Percentiles rank a stretch among this genome's conserved stretches.
These are phyloP conservation scores for Cyberlindnera japonica DNA, from an alignment of 805 yeast species.

Conservation along the genomic window DNA sequence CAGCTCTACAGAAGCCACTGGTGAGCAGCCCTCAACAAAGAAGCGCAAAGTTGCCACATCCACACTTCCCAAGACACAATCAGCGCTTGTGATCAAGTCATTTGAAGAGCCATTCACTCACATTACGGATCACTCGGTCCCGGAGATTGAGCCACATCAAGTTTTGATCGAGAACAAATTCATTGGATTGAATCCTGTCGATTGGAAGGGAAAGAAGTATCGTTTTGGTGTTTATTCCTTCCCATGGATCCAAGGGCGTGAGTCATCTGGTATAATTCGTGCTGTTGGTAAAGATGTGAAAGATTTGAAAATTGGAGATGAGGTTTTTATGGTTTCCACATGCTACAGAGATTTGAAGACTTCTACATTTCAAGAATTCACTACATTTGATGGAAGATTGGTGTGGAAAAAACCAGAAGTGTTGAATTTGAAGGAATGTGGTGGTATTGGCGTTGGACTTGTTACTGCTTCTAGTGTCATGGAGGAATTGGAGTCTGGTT, in stretches of 20 bases:
- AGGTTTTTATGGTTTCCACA: constrained; percentile 43
- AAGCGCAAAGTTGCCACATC: constrained; percentile 6
- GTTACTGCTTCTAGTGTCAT: constrained; percentile 40
- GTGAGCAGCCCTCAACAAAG: constrained; percentile 1
- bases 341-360: constrained; percentile 45
- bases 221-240: constrained; percentile 43
- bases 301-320: constrained; percentile 31
- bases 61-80: constrained; percentile 9
- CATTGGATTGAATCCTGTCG: constrained; percentile 45
- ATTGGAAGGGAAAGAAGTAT: constrained; percentile 47
- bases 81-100: constrained; percentile 27
- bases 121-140: constrained; percentile 20
- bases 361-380: constrained; percentile 45
- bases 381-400: constrained; percentile 41
- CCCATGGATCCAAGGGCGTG: constrained; percentile 51
- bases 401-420: constrained; percentile 41
- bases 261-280: constrained; percentile 39
- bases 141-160: constrained; percentile 28
- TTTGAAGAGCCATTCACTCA: constrained; percentile 26
- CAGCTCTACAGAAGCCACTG: neutral
- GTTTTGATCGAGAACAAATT: constrained; percentile 30
- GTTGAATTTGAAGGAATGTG: constrained; percentile 36
- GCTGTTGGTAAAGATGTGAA: constrained; percentile 34
- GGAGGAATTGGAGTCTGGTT: constrained; percentile 25
- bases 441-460: constrained; percentile 45